Conservation (phyloP, 805 yeast genomes). For the Torulaspora quercuum region DNA sequence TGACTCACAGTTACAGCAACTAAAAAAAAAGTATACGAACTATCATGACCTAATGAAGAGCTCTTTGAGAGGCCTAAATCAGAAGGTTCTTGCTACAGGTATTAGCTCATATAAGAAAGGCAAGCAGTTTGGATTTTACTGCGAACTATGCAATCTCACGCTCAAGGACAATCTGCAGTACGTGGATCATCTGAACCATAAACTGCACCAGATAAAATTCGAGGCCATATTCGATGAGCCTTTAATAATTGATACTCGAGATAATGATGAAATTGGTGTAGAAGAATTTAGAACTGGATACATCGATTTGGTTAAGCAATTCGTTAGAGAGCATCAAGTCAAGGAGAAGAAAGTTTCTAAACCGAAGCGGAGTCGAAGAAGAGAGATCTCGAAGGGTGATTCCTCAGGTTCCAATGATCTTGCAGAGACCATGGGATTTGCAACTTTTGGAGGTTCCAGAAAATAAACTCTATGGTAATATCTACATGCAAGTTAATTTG, state of each 20-base stretch:
- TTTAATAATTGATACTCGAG: constrained; percentile 30
- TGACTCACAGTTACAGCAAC: constrained; percentile 14
- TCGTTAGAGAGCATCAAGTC: constrained; percentile 36
- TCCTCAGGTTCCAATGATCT: constrained; percentile 27
- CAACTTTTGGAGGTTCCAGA: constrained; percentile 52
- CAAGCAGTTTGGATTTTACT: constrained; percentile 76
- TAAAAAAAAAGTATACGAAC: constrained; percentile 26
- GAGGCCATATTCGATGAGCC: constrained; percentile 36
- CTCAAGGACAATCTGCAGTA: constrained; percentile 79
- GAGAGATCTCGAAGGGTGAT: constrained; percentile 17
- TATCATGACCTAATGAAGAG: constrained; percentile 25
- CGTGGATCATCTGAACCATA: constrained; percentile 79
- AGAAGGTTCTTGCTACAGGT: constrained; percentile 34
- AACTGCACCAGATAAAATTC: constrained; percentile 54
- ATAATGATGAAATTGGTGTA: constrained; percentile 43
- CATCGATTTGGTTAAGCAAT: constrained; percentile 36
- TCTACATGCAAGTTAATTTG: constrained; percentile 9
- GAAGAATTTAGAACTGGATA: constrained; percentile 47
- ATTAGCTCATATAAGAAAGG: constrained; percentile 41
- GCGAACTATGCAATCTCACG: constrained; percentile 74
- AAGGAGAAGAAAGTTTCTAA: constrained; percentile 30
- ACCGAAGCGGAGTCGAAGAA: constrained; percentile 11
- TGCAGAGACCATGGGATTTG: constrained; percentile 55
- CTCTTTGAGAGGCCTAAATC: constrained; percentile 34
- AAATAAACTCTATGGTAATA: constrained; percentile 26